Conservation (phyloP, 139 green algal genomes). For the Limnomonas spitsbergensis region DNA sequence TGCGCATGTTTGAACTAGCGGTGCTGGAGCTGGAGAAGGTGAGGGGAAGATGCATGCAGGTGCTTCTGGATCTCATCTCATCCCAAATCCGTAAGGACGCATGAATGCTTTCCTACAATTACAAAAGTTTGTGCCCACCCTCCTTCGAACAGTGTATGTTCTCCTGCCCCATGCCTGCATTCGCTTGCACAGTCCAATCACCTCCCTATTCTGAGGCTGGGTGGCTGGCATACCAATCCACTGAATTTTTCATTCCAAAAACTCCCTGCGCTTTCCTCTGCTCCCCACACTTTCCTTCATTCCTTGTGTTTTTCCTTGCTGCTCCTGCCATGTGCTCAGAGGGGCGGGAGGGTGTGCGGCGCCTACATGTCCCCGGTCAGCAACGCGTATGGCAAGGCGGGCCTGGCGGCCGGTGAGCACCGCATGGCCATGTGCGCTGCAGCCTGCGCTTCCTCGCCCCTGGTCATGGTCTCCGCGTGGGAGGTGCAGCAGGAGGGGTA, state of each 20-base stretch:
- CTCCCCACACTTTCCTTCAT: not conserved
- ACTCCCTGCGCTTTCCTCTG: not conserved
- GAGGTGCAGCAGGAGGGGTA: constrained; percentile 65
- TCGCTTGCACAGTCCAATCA: too few species aligned
- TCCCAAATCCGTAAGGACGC: not conserved
- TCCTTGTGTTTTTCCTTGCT: not conserved
- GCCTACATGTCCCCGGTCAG: constrained; percentile 79
- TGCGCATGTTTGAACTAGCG: constrained; percentile 84
- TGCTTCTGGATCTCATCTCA: not conserved
- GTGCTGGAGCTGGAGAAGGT: constrained; percentile 56
- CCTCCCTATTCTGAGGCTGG: too few species aligned
- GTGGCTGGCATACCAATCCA: too few species aligned
- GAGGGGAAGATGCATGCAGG: not conserved
- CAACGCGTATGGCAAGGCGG: constrained; percentile 74
- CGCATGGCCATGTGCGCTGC: constrained; percentile 69
- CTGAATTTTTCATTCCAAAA: too few species aligned
- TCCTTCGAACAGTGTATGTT: not conserved
- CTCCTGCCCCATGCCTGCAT: not conserved
- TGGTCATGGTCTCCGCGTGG: constrained; percentile 77
- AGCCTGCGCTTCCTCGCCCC: constrained; percentile 26
- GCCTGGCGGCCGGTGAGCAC: constrained; percentile 53
- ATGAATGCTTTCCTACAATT: not conserved
- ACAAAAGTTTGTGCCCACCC: not conserved
- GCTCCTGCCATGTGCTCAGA: not conserved
- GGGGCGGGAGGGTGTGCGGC: constrained; percentile 57